Base-by-base conservation (phyloP, 257 asterid genomes). In the Parsonsia alboflavescens region DNA sequence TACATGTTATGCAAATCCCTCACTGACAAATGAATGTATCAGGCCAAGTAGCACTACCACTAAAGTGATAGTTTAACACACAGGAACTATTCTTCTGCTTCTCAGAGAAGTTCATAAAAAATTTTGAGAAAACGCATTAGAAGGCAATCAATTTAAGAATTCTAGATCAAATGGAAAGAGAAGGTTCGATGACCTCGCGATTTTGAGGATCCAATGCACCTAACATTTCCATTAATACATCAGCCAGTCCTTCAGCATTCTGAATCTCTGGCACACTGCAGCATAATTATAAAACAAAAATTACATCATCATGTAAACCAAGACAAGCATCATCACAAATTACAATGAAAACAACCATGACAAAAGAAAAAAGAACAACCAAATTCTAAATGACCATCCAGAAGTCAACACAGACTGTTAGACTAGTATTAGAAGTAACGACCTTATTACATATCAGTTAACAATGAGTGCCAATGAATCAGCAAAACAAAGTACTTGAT, bases 141-240 rank as follows among this genome's bases (percentile, higher is more conserved):
- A 64, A 62, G 68, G 6, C 68, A 62, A 62, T 15, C n/a, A 36
- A 62, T 33, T 26, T 41, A 17, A 36, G 44, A 59, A 1, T 5
- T 22, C 11, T 65, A 42, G 50, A 74, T 12, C 48, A 58, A 45
- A 11, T 15, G 52, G 64, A 57, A 59, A 69, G 56, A 11, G 71
- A 15, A 26, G 67, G 41, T 48, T 24, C 26, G 6, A 36, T 26
- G 68, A 94, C 99, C 98, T 87, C 96, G 61, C 85, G 90, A 78
- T 82, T 87, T 45, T 85, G 88, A 26, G 92, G 96, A 80, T 83
- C 93, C 85, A 95, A 83, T 73, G 96, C 99, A 83, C 84, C 76
- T 52, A 95, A 85, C 93, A 95, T 92, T 83, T 95, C 99, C 87
- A 83, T 81, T 70, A 95, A 83, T 69, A 95, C 93, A 69, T 89